These are phyloP conservation scores for Biscogniauxia marginata DNA, from an alignment of 2,329 filamentous ascomycete genomes.

Conservation along the genomic window DNA sequence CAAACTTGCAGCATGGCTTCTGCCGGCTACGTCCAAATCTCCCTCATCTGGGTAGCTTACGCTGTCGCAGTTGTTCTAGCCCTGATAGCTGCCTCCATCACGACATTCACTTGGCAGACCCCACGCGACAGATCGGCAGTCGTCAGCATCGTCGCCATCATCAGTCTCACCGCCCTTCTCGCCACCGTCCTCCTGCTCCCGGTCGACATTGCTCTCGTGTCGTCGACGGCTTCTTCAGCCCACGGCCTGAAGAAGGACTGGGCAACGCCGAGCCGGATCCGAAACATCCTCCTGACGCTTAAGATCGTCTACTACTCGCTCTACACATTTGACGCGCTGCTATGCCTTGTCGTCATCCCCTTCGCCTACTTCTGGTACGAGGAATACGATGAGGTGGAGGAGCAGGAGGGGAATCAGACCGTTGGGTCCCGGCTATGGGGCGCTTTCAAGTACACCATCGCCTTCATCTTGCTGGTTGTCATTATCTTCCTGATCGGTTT, in stretches of 20 bases:
- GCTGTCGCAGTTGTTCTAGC: conserved; percentile 76
- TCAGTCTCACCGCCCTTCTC: conserved; percentile 83
- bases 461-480: conserved; percentile 76
- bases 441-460: conserved; percentile 88
- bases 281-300: conserved; percentile 75
- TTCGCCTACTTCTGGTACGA: conserved; percentile 99
- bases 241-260: conserved; percentile 88
- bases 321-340: conserved; percentile 85
- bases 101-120: conserved; percentile 88
- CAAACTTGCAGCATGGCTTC: conserved; percentile 24
- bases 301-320: conserved; percentile 89
- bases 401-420: conserved; percentile 74
- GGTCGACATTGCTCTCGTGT: conserved; percentile 93
- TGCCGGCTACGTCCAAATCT: conserved; percentile 72
- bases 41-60: conserved; percentile 94
- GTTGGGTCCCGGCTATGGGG: conserved; percentile 70
- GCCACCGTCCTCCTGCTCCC: conserved; percentile 91
- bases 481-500: conserved; percentile 90
- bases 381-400: conserved; percentile 89
- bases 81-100: conserved; percentile 74
- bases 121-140: conserved; percentile 80
- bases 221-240: conserved; percentile 74
- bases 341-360: conserved; percentile 86
- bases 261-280: conserved; percentile 80
- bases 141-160: conserved; percentile 80